Conservation (phyloP, 2,329 filamentous ascomycete genomes). For the Botrytis aclada region DNA sequence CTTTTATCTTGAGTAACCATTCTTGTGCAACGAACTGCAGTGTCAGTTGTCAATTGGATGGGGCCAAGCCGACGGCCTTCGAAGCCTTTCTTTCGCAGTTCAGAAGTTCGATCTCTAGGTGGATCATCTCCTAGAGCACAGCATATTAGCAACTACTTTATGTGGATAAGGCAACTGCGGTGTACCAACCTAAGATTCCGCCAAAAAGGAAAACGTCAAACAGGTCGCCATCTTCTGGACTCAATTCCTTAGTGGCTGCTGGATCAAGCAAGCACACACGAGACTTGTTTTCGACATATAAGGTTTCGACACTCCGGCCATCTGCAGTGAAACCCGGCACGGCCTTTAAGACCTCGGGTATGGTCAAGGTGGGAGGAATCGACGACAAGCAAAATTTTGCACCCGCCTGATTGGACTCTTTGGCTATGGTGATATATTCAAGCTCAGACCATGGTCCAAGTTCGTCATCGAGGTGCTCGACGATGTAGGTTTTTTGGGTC, state of each 20-base stretch:
- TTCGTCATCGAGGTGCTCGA: slow-evolving; percentile 95
- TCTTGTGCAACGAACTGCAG: slow-evolving; percentile 88
- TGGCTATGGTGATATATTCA: slow-evolving; percentile 85
- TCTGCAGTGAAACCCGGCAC: slow-evolving; percentile 68
- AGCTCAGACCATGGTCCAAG: slow-evolving; percentile 91
- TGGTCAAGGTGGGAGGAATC: slow-evolving; percentile 64
- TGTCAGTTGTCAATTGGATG: slow-evolving; percentile 98
- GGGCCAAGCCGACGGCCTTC: slow-evolving; percentile 81
- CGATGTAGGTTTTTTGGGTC: slow-evolving; percentile 74
- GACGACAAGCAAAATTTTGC: slow-evolving; percentile 79
- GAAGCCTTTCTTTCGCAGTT: slow-evolving; percentile 91
- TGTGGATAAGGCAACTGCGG: slow-evolving; percentile 5
- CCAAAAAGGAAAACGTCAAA: slow-evolving; percentile 96
- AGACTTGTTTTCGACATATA: slow-evolving; percentile 69
- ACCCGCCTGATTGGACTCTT: slow-evolving; percentile 67
- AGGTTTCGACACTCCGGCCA: slow-evolving; percentile 73
- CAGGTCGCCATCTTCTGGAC: slow-evolving; percentile 72
- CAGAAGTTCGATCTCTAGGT: slow-evolving; percentile 91
- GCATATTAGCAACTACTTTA: slow-evolving; percentile 25
- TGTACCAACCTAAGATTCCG: slow-evolving; percentile 76
- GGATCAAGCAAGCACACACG: slow-evolving; percentile 89
- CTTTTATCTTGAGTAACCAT: slow-evolving; percentile 82
- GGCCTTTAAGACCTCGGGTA: slow-evolving; percentile 55
- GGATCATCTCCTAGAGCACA: slow-evolving; percentile 75
- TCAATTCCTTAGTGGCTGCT: slow-evolving; percentile 73